phyloP scores from a whole-genome alignment of 2,329 filamentous ascomycete species.

The Cercospora zeae-maydis region DNA sequence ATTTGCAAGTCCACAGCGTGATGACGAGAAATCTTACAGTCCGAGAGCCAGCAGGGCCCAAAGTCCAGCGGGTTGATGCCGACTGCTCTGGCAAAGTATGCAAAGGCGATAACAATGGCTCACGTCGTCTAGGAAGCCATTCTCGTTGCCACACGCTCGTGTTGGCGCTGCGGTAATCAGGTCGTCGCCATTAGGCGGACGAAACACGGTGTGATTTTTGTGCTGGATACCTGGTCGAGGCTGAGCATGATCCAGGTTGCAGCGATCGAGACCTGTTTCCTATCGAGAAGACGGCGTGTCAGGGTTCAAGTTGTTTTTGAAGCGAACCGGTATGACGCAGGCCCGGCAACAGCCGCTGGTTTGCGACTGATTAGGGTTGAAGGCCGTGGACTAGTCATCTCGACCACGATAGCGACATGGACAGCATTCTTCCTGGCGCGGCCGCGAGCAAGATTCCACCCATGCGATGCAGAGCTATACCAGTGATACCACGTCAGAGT shows the following conservation, averaged over 20 bases:
- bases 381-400: background rate
- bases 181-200: background rate
- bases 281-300: background rate
- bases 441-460: background rate
- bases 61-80: conserved; percentile 12
- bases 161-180: background rate
- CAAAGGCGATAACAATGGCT: background rate
- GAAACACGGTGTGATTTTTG: background rate
- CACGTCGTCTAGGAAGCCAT: conserved; percentile 34
- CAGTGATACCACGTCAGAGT: background rate
- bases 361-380: no score
- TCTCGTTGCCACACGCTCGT: conserved; percentile 43
- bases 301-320: background rate
- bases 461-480: background rate
- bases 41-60: background rate
- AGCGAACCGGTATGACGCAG: background rate
- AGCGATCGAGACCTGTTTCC: background rate
- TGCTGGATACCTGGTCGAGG: background rate
- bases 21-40: background rate
- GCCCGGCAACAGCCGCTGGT: no score
- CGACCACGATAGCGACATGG: background rate
- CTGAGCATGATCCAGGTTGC: background rate
- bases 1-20: background rate
- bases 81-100: conserved; percentile 9
- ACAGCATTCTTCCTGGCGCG: background rate